Evolutionary conservation across 1,139 yeast genomes (phyloP).

Genomic region (Geotrichum phurueaensis): DNA sequence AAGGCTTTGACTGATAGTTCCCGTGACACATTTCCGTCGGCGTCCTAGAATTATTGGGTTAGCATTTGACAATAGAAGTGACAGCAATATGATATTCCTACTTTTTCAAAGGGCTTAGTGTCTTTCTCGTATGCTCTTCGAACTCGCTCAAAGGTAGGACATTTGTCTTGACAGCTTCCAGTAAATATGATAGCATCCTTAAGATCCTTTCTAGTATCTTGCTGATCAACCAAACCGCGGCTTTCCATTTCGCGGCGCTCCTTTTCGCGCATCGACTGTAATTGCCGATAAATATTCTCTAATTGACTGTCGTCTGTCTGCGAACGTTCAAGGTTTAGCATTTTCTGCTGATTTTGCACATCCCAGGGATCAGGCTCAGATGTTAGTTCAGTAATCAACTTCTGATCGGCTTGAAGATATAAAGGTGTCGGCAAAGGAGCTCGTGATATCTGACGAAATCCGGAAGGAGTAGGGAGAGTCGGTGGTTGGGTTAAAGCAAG

Average conservation of each 20-base stretch:
- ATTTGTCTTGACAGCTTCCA: conserved; percentile 91
- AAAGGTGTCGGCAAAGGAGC: conserved; percentile 6
- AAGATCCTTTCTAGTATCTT: conserved; percentile 71
- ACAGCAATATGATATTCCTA: conserved; percentile 28
- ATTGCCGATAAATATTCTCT: conserved; percentile 47
- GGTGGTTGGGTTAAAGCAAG: conserved; percentile 12
- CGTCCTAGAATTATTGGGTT: conserved; percentile 8
- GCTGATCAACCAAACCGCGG: conserved; percentile 81
- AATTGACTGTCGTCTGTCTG: conserved; percentile 37
- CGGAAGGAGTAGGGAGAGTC: conserved; percentile 17
- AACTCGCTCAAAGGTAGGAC: conserved; percentile 89
- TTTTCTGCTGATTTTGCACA: conserved; percentile 45
- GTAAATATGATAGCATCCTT: conserved; percentile 81
- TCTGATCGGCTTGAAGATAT: conserved; percentile 5
- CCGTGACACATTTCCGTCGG: conserved; percentile 57
- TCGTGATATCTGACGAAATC: conserved; percentile 13
- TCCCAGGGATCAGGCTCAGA: conserved; percentile 45
- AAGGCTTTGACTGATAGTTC: conserved; percentile 80
- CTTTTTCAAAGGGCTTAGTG: conserved; percentile 73
- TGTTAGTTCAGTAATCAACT: conserved; percentile 6
- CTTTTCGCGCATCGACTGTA: conserved; percentile 66
- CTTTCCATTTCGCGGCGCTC: conserved; percentile 80
- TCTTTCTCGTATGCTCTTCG: conserved; percentile 85
- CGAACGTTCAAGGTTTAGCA: conserved; percentile 41
- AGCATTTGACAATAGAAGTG: not conserved